A percentile compares a stretch with the other conserved stretches of the same genome.
Conservation (phyloP, 345 rosid species). For the Durio zibethinus region DNA sequence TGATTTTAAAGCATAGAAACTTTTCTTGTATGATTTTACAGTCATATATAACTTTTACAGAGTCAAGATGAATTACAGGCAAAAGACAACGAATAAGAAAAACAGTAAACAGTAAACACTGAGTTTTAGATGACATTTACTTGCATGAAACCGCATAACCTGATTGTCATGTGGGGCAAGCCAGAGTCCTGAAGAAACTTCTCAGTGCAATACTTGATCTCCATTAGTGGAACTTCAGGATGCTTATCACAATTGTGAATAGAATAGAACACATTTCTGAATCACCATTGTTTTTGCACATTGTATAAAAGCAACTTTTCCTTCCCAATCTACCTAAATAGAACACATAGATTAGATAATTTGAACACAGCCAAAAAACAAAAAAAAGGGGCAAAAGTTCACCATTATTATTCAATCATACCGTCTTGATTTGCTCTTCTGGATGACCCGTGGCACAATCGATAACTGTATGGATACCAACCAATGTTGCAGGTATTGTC, state of each 20-base stretch:
- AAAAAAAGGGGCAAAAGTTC: background rate
- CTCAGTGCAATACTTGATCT: conserved; percentile 94
- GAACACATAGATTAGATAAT: conserved; percentile 27
- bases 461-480: conserved; percentile 84
- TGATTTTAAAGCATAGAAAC: background rate
- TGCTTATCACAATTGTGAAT: conserved; percentile 98
- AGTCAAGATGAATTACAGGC: background rate
- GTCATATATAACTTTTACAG: background rate
- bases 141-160: conserved; percentile 95
- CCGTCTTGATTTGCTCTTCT: conserved; percentile 93
- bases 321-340: conserved; percentile 99
- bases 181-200: conserved; percentile 81
- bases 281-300: conserved; percentile 98
- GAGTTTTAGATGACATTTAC: conserved; percentile 36
- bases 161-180: conserved; percentile 58
- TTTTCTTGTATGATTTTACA: background rate
- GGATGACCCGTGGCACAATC: conserved; percentile 99
- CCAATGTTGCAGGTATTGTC: conserved; percentile 85
- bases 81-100: background rate
- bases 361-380: background rate
- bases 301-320: conserved; percentile 95
- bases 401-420: conserved; percentile 14
- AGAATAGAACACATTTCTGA: conserved; percentile 84
- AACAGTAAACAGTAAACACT: background rate
- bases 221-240: conserved; percentile 96